These are phyloP conservation scores for Ilyonectria destructans DNA, from an alignment of 2,329 filamentous ascomycete genomes.

Conservation along the genomic window DNA sequence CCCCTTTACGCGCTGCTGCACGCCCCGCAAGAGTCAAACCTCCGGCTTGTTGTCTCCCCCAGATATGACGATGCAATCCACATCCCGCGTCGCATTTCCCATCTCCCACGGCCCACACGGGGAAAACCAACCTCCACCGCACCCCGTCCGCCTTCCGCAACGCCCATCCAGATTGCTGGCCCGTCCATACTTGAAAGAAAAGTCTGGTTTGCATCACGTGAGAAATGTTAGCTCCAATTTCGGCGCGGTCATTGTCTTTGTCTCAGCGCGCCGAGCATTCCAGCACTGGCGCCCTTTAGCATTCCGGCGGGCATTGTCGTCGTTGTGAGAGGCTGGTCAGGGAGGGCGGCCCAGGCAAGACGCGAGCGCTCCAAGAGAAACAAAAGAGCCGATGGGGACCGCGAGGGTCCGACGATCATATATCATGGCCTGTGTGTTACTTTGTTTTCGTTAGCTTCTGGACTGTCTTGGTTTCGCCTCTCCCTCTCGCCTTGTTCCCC, in stretches of 20 bases:
- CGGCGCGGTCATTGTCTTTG: constrained; percentile 54
- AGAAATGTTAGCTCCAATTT: constrained; percentile 38
- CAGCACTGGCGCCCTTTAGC: constrained; percentile 46
- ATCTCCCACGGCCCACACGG: constrained; percentile 13
- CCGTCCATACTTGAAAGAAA: constrained; percentile 19
- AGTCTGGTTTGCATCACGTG: constrained; percentile 29
- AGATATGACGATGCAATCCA: constrained; percentile 29
- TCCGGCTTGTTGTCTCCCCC: constrained; percentile 22
- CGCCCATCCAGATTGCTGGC: constrained; percentile 10
- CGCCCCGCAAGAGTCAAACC: constrained; percentile 3
- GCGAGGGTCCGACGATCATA: constrained; percentile 16
- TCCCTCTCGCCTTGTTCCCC: constrained; percentile 10
- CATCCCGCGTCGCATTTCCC: constrained; percentile 16
- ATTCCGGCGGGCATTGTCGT: constrained; percentile 56
- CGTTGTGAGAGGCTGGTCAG: constrained; percentile 51
- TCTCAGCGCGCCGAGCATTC: constrained; percentile 56
- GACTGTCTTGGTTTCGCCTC: constrained; percentile 5
- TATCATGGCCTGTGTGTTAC: constrained; percentile 35
- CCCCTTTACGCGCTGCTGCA: background rate
- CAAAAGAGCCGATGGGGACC: constrained; percentile 18
- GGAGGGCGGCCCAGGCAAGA: constrained; percentile 39
- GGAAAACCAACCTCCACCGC: constrained; percentile 1
- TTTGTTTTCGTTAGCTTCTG: constrained; percentile 19
- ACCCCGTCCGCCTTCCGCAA: background rate
- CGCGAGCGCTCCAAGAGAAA: constrained; percentile 21